Conservation (phyloP, 2,329 filamentous ascomycete genomes). For the Alternaria sp. region DNA sequence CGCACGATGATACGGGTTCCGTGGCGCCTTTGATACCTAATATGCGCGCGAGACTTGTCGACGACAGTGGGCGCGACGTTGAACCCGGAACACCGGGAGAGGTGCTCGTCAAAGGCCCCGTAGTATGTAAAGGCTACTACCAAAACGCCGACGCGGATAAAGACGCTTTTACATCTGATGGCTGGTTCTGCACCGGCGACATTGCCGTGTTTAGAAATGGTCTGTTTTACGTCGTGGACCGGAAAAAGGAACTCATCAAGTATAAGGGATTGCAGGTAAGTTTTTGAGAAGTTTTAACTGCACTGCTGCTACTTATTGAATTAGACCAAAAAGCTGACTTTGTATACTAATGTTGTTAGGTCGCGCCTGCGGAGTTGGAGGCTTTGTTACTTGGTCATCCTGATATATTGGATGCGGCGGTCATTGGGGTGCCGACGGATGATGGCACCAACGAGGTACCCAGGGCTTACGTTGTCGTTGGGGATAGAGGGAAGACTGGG, state of each 20-base stretch:
- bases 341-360: conserved; percentile 15
- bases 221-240: conserved; percentile 55
- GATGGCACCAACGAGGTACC: conserved; percentile 52
- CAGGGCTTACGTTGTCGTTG: conserved; percentile 55
- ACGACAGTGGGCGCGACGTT: conserved; percentile 46
- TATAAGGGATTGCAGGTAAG: conserved; percentile 57
- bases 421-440: conserved; percentile 53
- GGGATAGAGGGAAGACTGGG: conserved; percentile 34
- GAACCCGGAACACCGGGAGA: conserved; percentile 43
- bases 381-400: conserved; percentile 54
- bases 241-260: conserved; percentile 58
- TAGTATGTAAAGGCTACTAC: conserved; percentile 51
- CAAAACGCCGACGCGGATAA: conserved; percentile 43
- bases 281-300: too few species aligned
- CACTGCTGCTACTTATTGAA: too few species aligned
- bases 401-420: conserved; percentile 55
- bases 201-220: conserved; percentile 47
- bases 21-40: conserved; percentile 56
- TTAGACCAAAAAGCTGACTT: neutral
- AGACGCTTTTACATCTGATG: conserved; percentile 40
- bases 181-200: conserved; percentile 53
- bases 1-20: conserved; percentile 57
- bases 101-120: conserved; percentile 46
- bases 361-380: conserved; percentile 60
- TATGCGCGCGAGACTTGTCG: conserved; percentile 45